Percentiles rank a stretch among this genome's conserved stretches.
These are phyloP conservation scores for Peterozyma toletana DNA, from an alignment of 805 yeast genomes.

Conservation along the genomic window DNA sequence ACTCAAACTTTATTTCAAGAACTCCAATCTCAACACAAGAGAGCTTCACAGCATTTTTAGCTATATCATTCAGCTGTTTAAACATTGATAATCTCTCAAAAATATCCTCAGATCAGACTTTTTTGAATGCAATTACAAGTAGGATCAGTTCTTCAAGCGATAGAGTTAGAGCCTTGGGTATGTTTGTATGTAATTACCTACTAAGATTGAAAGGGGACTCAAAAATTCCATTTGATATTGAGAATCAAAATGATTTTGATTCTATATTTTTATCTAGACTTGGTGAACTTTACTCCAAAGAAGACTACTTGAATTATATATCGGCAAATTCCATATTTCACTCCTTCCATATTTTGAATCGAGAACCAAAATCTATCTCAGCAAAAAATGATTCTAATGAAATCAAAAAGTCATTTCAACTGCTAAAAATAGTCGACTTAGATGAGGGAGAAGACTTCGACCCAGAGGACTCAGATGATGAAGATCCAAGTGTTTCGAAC, in stretches of 20 bases:
- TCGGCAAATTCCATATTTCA: background rate
- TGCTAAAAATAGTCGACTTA: conserved; percentile 13
- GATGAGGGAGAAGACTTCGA: conserved; percentile 25
- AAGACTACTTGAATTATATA: background rate
- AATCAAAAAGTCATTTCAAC: background rate
- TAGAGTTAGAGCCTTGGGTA: conserved; percentile 43
- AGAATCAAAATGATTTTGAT: conserved; percentile 23
- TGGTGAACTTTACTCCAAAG: background rate
- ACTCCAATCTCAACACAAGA: conserved; percentile 29
- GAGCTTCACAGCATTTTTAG: conserved; percentile 37
- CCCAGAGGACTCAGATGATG: conserved; percentile 41
- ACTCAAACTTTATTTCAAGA: background rate
- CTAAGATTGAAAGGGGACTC: conserved; percentile 39
- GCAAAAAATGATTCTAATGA: conserved; percentile 11
- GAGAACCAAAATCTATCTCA: conserved; percentile 2
- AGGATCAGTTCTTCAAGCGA: conserved; percentile 43
- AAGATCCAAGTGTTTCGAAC: conserved; percentile 33
- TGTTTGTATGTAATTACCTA: conserved; percentile 14
- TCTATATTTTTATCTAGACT: background rate
- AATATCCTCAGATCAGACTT: conserved; percentile 28
- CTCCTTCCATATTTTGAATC: background rate
- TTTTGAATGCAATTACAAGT: conserved; percentile 44
- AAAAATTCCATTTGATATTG: conserved; percentile 17
- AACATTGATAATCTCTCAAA: conserved; percentile 15
- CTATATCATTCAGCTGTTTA: conserved; percentile 24